These are phyloP conservation scores for Beta vulgaris DNA, from an alignment of 148 eudicot species.

Conservation along the genomic window DNA sequence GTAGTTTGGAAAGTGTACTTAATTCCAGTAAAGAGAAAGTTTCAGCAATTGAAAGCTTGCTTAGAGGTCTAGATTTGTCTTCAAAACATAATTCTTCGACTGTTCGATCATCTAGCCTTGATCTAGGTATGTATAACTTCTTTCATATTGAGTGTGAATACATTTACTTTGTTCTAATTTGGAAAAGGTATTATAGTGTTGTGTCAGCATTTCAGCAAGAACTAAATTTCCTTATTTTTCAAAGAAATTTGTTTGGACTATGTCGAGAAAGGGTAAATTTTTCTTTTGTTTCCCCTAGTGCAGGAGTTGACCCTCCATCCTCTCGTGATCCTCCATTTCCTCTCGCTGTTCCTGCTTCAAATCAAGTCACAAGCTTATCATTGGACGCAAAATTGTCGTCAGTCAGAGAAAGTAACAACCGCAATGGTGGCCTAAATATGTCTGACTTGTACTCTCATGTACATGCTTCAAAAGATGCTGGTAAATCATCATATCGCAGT, in stretches of 20 bases:
- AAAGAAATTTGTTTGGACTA: background rate
- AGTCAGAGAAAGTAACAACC: conserved; percentile 48
- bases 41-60: conserved; percentile 98
- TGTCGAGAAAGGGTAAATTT: conserved; percentile 44
- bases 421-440: conserved; percentile 65
- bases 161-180: no score
- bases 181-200: background rate
- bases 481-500: conserved; percentile 52
- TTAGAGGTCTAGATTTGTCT: conserved; percentile 77
- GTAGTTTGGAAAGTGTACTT: conserved; percentile 84
- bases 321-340: conserved; percentile 99
- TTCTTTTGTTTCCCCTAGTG: conserved; percentile 58
- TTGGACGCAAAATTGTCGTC: conserved; percentile 61
- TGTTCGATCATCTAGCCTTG: conserved; percentile 84
- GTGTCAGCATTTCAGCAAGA: background rate
- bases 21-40: conserved; percentile 97
- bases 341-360: conserved; percentile 92
- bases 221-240: background rate
- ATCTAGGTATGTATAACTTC: conserved; percentile 65
- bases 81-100: conserved; percentile 52
- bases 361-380: conserved; percentile 53
- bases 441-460: conserved; percentile 79
- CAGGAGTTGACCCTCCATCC: conserved; percentile 99
- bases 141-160: background rate
- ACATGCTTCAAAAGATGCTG: conserved; percentile 76